Conservation (phyloP, 1,284 basidiomycete species). For the Boletus nobilissimus region DNA sequence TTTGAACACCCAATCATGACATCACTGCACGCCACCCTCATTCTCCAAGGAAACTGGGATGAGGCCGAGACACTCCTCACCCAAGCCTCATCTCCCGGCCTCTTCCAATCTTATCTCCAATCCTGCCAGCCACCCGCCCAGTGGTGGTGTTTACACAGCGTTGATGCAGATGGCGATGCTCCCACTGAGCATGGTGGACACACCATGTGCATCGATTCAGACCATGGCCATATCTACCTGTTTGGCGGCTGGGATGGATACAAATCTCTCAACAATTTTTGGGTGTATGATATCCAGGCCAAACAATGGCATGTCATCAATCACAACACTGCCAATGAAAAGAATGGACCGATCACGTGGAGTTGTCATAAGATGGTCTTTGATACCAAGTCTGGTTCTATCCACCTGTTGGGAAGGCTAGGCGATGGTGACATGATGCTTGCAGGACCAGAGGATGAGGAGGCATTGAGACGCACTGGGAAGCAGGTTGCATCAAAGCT, state of each 20-base stretch:
- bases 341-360: constrained; percentile 75
- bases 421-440: constrained; percentile 60
- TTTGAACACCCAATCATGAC: constrained; percentile 81
- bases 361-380: constrained; percentile 89
- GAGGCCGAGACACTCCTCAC: constrained; percentile 65
- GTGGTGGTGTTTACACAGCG: constrained; percentile 67
- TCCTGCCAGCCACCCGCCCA: constrained; percentile 63
- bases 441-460: constrained; percentile 33
- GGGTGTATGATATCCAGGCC: constrained; percentile 75
- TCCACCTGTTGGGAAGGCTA: constrained; percentile 77
- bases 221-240: constrained; percentile 73
- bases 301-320: constrained; percentile 74
- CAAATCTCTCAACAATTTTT: constrained; percentile 81
- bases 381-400: constrained; percentile 72
- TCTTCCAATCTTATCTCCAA: constrained; percentile 69
- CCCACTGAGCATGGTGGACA: constrained; percentile 80
- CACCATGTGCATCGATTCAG: constrained; percentile 82
- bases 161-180: constrained; percentile 69
- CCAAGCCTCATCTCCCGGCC: constrained; percentile 60
- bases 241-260: constrained; percentile 85
- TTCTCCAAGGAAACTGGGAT: constrained; percentile 73
- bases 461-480: constrained; percentile 40
- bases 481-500: constrained; percentile 35
- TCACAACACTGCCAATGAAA: constrained; percentile 63
- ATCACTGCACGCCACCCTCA: constrained; percentile 70